A percentile compares a stretch with the other conserved stretches of the same genome.
Conservation (phyloP, 2,329 filamentous ascomycete genomes). For the Xylariaceae sp. region DNA sequence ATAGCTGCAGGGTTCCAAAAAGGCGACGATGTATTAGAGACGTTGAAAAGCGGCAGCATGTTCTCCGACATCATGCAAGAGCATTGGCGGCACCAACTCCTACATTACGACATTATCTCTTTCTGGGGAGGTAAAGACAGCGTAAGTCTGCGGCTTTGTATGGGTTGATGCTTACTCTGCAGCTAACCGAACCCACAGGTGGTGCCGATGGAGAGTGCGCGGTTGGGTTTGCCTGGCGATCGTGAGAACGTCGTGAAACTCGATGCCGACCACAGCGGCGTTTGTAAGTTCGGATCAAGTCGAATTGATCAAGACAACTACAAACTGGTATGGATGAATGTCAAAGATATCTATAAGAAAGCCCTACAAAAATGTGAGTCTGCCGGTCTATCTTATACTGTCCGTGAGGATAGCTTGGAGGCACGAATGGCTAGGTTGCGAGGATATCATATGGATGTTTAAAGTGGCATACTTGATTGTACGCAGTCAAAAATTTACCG, state of each 20-base stretch:
- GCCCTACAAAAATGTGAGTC: background rate
- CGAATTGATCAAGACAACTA: slow-evolving; percentile 14
- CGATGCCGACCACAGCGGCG: slow-evolving; percentile 11
- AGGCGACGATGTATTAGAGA: slow-evolving; percentile 3
- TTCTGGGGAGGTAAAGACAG: slow-evolving; percentile 23
- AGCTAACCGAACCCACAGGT: slow-evolving; percentile 12
- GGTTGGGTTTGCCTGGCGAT: slow-evolving; percentile 10
- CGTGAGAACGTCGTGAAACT: slow-evolving; percentile 16
- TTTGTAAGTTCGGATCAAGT: slow-evolving; percentile 18
- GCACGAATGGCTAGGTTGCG: too few relatives aligned
- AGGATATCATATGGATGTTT: too few relatives aligned
- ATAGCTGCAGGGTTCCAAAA: slow-evolving; percentile 9
- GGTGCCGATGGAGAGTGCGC: slow-evolving; percentile 12
- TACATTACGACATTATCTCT: slow-evolving; percentile 10
- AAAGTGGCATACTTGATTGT: too few relatives aligned
- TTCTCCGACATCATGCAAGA: slow-evolving; percentile 21
- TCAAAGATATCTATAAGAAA: slow-evolving; percentile 6
- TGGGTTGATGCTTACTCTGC: too few relatives aligned
- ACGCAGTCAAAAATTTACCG: too few relatives aligned
- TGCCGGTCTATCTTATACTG: too few relatives aligned
- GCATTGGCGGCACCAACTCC: slow-evolving; percentile 5
- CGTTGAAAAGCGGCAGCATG: slow-evolving; percentile 12
- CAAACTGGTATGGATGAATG: slow-evolving; percentile 11
- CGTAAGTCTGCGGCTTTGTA: slow-evolving; percentile 10
- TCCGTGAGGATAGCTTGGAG: too few relatives aligned